Base-by-base conservation (phyloP, 257 asterid species). In the Henckelia pumila region DNA sequence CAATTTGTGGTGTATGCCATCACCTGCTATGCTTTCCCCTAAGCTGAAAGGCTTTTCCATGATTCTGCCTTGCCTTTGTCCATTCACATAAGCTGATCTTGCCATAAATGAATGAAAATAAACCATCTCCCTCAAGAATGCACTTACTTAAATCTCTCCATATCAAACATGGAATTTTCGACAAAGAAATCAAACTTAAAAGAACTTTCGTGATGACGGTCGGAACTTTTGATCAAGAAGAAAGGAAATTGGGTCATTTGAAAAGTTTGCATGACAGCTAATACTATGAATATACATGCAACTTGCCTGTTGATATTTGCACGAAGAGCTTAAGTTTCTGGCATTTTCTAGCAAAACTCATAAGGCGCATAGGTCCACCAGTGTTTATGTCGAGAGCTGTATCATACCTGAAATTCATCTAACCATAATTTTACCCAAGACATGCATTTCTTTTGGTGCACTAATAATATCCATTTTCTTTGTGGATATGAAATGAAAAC, bases 241-340 rank as follows among this genome's bases (percentile, higher is more conserved):
- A 40, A 40, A 11, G 24, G 22, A 49, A 33, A 8, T 50, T 57
- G 6, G 30, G n/a, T 24, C 23, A 29, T 59, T 61, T 69, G 37
- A 33, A 40, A 8, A n/a, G 28, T 25, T 59, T 40, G 21, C 26
- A 25, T n/a, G 24, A 59, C 20, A 47, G 53, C n/a, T 0, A 6
- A 60, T 9, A 9, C 35, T 23, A 40, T 40, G 47, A 40, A 40
- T 40, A 40, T 40, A 40, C 50, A 13, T 65, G 60, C 25, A 50
- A 67, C 88, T 83, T 82, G 85, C 98, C 97, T 81, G 98, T 92
- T n/a, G 98, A 89, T 22, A 92, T 80, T 75, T 92, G 98, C 60
- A 89, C 37, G 75, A 92, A 92, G 75, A 92, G 95, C 70, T 80
- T 77, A 56, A 89, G 73, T 68, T 82, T 89, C 76, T 59, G 77